A percentile compares a stretch with the other conserved stretches of the same genome.
These are phyloP conservation scores for Xylaria sp. DNA, from an alignment of 2,329 filamentous ascomycete species.

Conservation along the genomic window DNA sequence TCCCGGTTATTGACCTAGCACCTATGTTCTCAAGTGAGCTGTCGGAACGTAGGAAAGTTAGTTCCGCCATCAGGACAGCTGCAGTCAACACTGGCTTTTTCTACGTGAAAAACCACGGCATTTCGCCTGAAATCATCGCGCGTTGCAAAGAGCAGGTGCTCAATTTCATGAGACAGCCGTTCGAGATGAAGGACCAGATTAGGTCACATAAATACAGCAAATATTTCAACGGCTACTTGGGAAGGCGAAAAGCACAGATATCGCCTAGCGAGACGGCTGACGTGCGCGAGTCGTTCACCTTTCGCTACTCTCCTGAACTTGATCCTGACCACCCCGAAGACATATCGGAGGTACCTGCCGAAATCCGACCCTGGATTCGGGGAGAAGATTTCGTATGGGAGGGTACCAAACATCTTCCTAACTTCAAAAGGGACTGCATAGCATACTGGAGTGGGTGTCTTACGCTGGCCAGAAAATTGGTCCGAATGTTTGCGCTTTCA, in stretches of 20 bases:
- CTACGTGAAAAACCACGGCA: slow-evolving; percentile 64
- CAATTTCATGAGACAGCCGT: slow-evolving; percentile 61
- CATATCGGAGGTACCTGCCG: slow-evolving; percentile 55
- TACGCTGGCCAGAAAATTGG: slow-evolving; percentile 61
- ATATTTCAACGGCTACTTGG: slow-evolving; percentile 62
- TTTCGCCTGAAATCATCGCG: slow-evolving; percentile 51
- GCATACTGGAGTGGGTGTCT: slow-evolving; percentile 62
- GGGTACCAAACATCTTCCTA: slow-evolving; percentile 59
- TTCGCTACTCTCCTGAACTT: slow-evolving; percentile 63
- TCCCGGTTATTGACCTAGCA: slow-evolving; percentile 65
- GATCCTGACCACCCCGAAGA: slow-evolving; percentile 59
- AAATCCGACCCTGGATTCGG: slow-evolving; percentile 56
- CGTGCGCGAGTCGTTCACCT: slow-evolving; percentile 62
- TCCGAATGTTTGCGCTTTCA: slow-evolving; percentile 65
- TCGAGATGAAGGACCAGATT: slow-evolving; percentile 56
- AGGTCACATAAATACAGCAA: slow-evolving; percentile 52
- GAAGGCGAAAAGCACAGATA: slow-evolving; percentile 56
- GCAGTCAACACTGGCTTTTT: slow-evolving; percentile 66
- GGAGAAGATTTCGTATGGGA: slow-evolving; percentile 66
- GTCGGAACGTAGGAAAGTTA: slow-evolving; percentile 54
- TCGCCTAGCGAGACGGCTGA: slow-evolving; percentile 63
- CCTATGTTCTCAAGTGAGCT: slow-evolving; percentile 53
- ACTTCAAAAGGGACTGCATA: slow-evolving; percentile 60
- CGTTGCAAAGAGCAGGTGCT: slow-evolving; percentile 51
- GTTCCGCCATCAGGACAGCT: slow-evolving; percentile 56